Evolutionary conservation across 2,329 filamentous ascomycete genomes (phyloP), one percentile per base, ranked within the genome.

Genomic region (Verticillium tricorpus): DNA sequence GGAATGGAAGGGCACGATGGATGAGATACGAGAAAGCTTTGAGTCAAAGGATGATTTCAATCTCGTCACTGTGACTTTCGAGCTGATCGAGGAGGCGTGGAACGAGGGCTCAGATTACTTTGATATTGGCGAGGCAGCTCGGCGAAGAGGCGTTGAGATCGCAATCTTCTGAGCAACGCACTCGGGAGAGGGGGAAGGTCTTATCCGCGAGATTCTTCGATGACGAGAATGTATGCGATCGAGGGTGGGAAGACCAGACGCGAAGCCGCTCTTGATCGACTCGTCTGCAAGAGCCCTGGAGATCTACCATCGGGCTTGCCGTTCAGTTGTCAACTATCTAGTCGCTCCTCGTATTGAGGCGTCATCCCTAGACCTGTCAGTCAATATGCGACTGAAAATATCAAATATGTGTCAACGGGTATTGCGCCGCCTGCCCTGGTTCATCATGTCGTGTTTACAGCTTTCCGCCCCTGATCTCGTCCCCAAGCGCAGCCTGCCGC

Each of bases 401-500:
- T 28, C 28, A 28, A 28, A 28, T 28, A 25, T 5, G 5, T 28
- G 5, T 28, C 4, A 28, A 28, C 5, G 28, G 28, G 28, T 28
- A 28, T 28, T 28, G 3, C 28, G 28, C 28, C 5, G 28, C 39
- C 66, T 11, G 66, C 65, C 34, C 66, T 19, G 19, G 32, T 15
- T 52, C 45, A 14, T 25, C n/a, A 22, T 52, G 11, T 22, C 19
- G 45, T 25, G 6, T 52, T 52, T 61, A 52, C 11, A 22, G 45
- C 55, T 73, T 68, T 17, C 66, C 67, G 2, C 73, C 74, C 39
- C 74, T 66, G 22, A 75, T 68, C 2, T 73, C 72, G 28, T 72
- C 70, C 19, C 72, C 69, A 32, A 81, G 62, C 1, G 72, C 70
- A 35, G 72, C 76, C 68, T 81, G 74, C 50, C 80, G 71, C 40